Base-by-base conservation (phyloP, 139 green algal genomes). In the Chlamydomonas sphaeroides region DNA sequence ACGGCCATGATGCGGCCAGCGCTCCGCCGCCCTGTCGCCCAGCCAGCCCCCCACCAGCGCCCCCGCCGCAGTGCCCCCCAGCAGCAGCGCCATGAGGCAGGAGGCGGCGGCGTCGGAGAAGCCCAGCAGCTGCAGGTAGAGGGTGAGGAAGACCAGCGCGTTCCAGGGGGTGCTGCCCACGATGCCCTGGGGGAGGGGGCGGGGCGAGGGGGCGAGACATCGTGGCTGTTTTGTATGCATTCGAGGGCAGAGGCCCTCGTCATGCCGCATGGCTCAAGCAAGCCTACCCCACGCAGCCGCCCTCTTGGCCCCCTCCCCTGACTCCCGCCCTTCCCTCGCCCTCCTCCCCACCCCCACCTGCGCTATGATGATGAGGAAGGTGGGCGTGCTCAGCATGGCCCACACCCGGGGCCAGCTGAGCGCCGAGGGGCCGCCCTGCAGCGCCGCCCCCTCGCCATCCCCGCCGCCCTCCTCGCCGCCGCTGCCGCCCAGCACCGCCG, bases 151-250 rank as follows among this genome's bases (percentile, higher is more conserved):
- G 11, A 93, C 88, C 89, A 98, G 91, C 30, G 95, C 95, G 30
- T 91, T 86, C 96, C 95, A 98, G n/a, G 95, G 96, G 3, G 93
- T 93, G 79, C 83, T 93, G 49, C 95, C 95, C 17, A 98, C 91
- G 36, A 98, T 93, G 71, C 95, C 95, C 87, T 98, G 92, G 38
- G 84, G 21, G 65, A 33, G 70, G 89, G 32, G n/a, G 38, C n/a
- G 18, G 5, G 36, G 67, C 8, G 8, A 33, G 42, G 74, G n/a
- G n/a, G n/a, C n/a, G n/a, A n/a, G n/a, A n/a, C n/a, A n/a, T n/a
- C n/a, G n/a, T n/a, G 14, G 45, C 10, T 51, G 45, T 14, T 51
- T 20, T 14, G 10, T 51, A 51, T 20, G 10, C 8, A 51, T 14
- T 51, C 45, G 45, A 51, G 45, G 10, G 45, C 45, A 51, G 8